Evolutionary conservation across 208 protist species (phyloP), one percentile per base, ranked within the genome.

Genomic region (Crithidia bombi): DNA sequence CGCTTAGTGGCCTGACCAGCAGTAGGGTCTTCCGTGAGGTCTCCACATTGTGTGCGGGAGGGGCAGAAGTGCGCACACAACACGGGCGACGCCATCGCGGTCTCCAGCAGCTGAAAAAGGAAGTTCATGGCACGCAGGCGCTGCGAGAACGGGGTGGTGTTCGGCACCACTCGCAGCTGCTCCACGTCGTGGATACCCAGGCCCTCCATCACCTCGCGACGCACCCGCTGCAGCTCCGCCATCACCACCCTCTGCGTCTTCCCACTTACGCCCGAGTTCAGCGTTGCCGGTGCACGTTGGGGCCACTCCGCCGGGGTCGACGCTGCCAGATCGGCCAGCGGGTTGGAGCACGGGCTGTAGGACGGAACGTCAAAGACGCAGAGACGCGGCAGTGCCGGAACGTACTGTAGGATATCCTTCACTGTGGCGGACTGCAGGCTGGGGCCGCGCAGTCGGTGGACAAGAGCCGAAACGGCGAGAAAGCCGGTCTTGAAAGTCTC

Each of bases 341-440:
- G 38, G 38, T 63, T 35, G 28, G 59, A n/a, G 55, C 35, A 59
- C 15, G 80, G 79, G 46, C 57, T 85, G 77, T 88, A 94, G 39
- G 86, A 85, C 21, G 87, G 77, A 21, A 94, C 73, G 59, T 96
- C 91, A 79, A 96, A 96, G 9, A 93, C 57, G 69, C 88, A 96
- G 51, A 87, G 86, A 23, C 51, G 54, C 11, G 91, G 91, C 14
- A 96, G 75, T 6, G 79, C 52, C 11, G 59, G 59, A 21, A 93
- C 87, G 66, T 90, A 92, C 36, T 84, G 76, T 26, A 92, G 75
- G 9, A 93, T 74, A 21, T 90, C 86, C 17, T 69, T 71, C 44
- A 70, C 65, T 12, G 78, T 87, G 6, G 78, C 66, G 38, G 57
- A 77, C 7, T 49, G 57, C 43, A 35, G 39, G 35, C 58, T 39